phyloP scores from a whole-genome alignment of 805 yeast species.

The Babjeviella inositovora region DNA sequence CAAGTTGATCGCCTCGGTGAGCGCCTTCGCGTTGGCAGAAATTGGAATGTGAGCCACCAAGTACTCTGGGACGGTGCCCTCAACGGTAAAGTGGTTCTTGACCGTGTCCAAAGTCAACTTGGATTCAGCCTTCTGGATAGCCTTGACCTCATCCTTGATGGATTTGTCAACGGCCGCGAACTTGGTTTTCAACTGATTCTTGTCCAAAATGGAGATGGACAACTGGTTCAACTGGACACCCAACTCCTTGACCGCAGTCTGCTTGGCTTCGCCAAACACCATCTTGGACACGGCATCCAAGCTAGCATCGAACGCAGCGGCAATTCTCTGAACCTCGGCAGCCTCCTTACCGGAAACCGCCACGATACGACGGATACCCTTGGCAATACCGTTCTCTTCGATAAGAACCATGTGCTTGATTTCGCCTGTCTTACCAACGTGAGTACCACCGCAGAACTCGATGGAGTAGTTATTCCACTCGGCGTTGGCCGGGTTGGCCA shows the following conservation, averaged over 20 bases:
- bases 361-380: conserved; percentile 96
- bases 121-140: conserved; percentile 76
- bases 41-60: conserved; percentile 58
- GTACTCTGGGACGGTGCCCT: conserved; percentile 29
- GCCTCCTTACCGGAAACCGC: conserved; percentile 93
- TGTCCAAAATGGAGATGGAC: conserved; percentile 66
- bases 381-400: conserved; percentile 96
- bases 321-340: conserved; percentile 75
- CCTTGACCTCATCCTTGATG: conserved; percentile 76
- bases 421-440: conserved; percentile 82
- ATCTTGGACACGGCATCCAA: conserved; percentile 44
- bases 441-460: conserved; percentile 99
- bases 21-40: conserved; percentile 79
- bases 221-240: conserved; percentile 77
- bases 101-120: conserved; percentile 72
- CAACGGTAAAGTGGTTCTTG: conserved; percentile 40
- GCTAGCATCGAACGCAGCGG: conserved; percentile 48
- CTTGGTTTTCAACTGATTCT: conserved; percentile 57
- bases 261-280: conserved; percentile 66
- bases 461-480: conserved; percentile 72
- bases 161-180: conserved; percentile 72
- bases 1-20: conserved; percentile 80
- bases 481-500: conserved; percentile 50
- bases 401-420: conserved; percentile 79
- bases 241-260: conserved; percentile 64